Evolutionary conservation across 129 eudicot species (phyloP), one percentile per base, ranked within the genome.

Genomic region (Artemisia annua): DNA sequence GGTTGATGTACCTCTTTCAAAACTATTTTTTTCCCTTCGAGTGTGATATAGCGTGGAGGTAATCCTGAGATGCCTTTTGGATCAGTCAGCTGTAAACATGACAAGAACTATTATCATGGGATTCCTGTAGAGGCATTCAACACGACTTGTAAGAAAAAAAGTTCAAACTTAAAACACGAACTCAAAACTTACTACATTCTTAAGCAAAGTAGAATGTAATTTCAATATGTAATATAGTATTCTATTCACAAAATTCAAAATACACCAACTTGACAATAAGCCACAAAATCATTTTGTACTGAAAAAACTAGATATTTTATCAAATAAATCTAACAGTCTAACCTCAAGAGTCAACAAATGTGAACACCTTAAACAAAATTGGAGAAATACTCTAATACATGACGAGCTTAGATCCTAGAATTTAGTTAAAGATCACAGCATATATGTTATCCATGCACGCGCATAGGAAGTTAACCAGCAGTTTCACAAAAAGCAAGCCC

Each of bases 1-100:
- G 69, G 69, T 61, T 58, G 28, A 26, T 28, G 62, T 49, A 73
- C 69, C 69, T 73, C 49, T 73, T 60, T 73, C 50, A 62, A 48
- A n/a, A 62, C 32, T 61, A 3, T n/a, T 26, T 26, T 11, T 22
- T 46, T 3, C 9, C 48, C 43, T 67, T 20, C 55, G 26, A 18
- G 9, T 62, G 48, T 24, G 48, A 13, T 15, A 28, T 18, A 62
- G 35, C 67, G 8, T 24, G 46, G 44, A 28, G 14, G 39, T 32
- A 18, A 70, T 43, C 56, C 53, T 17, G 39, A 71, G 18, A 46
- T 16, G 59, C 59, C 58, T 20, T 17, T 70, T 13, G 35, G 49
- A 53, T 44, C 18, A 55, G 64, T 7, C 28, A 4, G 17, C 18
- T 48, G 11, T 71, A 39, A 71, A 43, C 57, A 46, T 32, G 35